Conservation (phyloP, 2,329 filamentous ascomycete species). For the Colletotrichum neosansevieriae region DNA sequence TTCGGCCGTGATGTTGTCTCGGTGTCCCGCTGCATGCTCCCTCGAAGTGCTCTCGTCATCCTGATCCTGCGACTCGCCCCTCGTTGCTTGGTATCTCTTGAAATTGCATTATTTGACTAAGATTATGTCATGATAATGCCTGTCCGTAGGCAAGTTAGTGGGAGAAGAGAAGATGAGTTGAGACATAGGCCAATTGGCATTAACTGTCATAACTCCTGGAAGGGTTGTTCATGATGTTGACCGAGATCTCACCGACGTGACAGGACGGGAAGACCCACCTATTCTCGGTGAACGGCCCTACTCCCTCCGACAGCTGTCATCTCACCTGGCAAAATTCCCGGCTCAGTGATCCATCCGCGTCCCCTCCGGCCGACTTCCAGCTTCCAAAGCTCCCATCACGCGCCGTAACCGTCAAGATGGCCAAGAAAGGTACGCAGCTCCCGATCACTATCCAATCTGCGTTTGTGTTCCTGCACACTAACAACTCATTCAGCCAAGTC, state of each 20-base stretch:
- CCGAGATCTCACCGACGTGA: slow-evolving; percentile 8
- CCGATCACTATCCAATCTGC: neutral
- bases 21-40: neutral
- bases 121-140: slow-evolving; percentile 2
- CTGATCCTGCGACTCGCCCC: neutral
- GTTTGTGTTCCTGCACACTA: neutral
- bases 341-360: neutral
- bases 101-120: slow-evolving; percentile 9
- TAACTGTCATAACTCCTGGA: too few species aligned
- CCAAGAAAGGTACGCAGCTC: slow-evolving; percentile 37
- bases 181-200: too few species aligned
- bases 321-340: slow-evolving; percentile 30
- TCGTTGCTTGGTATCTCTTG: slow-evolving; percentile 7
- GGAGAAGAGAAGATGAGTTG: neutral
- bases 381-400: slow-evolving; percentile 23
- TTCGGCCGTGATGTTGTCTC: slow-evolving; percentile 8
- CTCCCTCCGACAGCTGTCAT: slow-evolving; percentile 28
- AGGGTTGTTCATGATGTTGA: neutral
- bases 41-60: neutral
- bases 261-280: too few species aligned
- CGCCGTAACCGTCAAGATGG: slow-evolving; percentile 37
- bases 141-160: neutral
- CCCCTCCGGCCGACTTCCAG: slow-evolving; percentile 46
- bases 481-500: slow-evolving; percentile 76
- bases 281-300: slow-evolving; percentile 35